Evolutionary conservation across 257 asterid genomes (phyloP).

Genomic region (Striga asiatica): DNA sequence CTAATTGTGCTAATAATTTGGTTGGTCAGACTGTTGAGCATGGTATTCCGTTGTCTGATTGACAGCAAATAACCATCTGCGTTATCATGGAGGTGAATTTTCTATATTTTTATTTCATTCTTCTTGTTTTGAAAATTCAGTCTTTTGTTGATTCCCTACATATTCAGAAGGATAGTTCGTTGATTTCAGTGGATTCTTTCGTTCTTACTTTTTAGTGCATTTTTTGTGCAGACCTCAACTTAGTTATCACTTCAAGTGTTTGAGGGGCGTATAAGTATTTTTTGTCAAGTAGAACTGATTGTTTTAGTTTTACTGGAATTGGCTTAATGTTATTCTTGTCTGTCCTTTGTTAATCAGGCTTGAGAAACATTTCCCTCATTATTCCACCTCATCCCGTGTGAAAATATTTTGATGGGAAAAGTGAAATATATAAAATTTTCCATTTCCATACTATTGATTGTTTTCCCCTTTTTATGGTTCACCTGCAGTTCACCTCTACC

Average conservation of each 20-base stretch:
- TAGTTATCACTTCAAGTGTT: neutral
- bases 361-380: neutral
- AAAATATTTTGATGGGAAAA: neutral
- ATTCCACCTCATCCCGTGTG: neutral
- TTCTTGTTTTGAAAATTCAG: too few species aligned
- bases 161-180: neutral
- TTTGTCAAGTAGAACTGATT: neutral
- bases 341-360: neutral
- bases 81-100: too few species aligned
- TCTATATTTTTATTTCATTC: too few species aligned
- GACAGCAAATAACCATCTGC: too few species aligned
- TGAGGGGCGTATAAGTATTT: neutral
- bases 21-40: too few species aligned
- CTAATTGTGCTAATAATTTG: too few species aligned
- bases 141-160: too few species aligned
- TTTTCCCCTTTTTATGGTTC: neutral
- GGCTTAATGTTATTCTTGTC: neutral
- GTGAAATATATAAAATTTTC: neutral
- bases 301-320: neutral
- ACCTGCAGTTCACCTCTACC: slow-evolving; percentile 81
- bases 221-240: neutral
- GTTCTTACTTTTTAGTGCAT: neutral
- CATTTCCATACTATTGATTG: neutral
- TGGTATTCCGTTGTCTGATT: too few species aligned
- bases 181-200: neutral